Evolutionary conservation across 1,284 basidiomycete species (phyloP).

Genomic region (Porodaedalea pini): DNA sequence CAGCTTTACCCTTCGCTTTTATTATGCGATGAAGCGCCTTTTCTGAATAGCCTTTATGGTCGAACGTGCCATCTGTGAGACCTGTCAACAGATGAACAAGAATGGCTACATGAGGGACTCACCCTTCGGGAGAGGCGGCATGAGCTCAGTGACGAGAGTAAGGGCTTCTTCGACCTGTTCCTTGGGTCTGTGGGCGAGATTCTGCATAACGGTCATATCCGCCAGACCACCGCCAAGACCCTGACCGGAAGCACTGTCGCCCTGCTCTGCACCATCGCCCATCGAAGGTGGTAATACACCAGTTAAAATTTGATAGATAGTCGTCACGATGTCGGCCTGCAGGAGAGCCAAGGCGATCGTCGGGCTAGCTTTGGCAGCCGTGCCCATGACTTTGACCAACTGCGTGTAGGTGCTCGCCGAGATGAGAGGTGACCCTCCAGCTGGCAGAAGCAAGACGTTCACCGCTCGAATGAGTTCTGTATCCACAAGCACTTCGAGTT

Average conservation of each 20-base stretch:
- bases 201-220: conserved; percentile 98
- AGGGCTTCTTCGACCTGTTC: conserved; percentile 94
- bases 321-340: conserved; percentile 87
- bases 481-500: conserved; percentile 84
- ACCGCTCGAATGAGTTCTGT: conserved; percentile 80
- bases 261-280: conserved; percentile 56
- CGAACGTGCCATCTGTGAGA: conserved; percentile 83
- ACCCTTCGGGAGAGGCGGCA: conserved; percentile 91
- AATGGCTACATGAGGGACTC: conserved; percentile 22
- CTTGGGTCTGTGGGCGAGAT: conserved; percentile 92
- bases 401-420: conserved; percentile 84
- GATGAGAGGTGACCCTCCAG: conserved; percentile 81
- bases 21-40: conserved; percentile 72
- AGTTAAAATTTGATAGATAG: conserved; percentile 89
- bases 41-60: conserved; percentile 85
- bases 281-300: conserved; percentile 78
- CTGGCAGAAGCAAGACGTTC: conserved; percentile 80
- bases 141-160: conserved; percentile 80
- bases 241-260: conserved; percentile 58
- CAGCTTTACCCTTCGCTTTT: conserved; percentile 75
- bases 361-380: conserved; percentile 81
- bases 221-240: conserved; percentile 81
- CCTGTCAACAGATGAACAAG: conserved; percentile 19
- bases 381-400: conserved; percentile 82
- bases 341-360: conserved; percentile 82